Conservation (phyloP, 2,329 filamentous ascomycete species). For the Trichothecium sympodiale region DNA sequence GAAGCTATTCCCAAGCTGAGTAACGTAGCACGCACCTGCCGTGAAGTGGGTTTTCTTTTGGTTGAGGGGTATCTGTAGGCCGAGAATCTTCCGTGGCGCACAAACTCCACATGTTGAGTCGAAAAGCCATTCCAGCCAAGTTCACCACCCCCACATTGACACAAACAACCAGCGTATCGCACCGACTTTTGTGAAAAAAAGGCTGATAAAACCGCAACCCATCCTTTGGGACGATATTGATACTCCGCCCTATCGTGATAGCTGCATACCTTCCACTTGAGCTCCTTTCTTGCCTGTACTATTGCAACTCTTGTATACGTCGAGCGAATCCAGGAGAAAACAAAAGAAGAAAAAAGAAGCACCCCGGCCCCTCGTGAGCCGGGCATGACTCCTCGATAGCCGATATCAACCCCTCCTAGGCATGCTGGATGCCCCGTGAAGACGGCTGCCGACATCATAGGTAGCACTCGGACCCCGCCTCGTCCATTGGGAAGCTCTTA, state of each 20-base stretch:
- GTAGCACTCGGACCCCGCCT: conserved; percentile 2
- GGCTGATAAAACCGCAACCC: too few relatives aligned
- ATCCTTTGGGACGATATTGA: too few relatives aligned
- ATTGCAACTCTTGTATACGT: neutral
- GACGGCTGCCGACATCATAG: conserved; percentile 5
- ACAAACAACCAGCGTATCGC: conserved; percentile 1
- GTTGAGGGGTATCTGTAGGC: too few relatives aligned
- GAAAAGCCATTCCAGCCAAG: neutral
- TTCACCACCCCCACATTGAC: conserved; percentile 2
- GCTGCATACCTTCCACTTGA: neutral
- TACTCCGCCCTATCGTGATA: too few relatives aligned
- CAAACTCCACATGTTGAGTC: neutral
- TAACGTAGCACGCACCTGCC: too few relatives aligned
- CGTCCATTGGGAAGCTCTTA: conserved; percentile 3
- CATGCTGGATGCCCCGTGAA: conserved; percentile 5
- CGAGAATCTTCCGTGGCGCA: too few relatives aligned
- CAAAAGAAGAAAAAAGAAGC: neutral
- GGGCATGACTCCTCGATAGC: conserved; percentile 5
- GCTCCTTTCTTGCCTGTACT: neutral
- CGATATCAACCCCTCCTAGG: neutral
- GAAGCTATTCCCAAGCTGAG: too few relatives aligned
- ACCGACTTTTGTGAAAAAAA: conserved; percentile 4
- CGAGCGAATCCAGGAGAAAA: neutral
- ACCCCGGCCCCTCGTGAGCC: conserved; percentile 4
- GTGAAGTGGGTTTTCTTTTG: too few relatives aligned